Conservation (phyloP, 169 alveolate species). For the Miamiensis avidus region DNA sequence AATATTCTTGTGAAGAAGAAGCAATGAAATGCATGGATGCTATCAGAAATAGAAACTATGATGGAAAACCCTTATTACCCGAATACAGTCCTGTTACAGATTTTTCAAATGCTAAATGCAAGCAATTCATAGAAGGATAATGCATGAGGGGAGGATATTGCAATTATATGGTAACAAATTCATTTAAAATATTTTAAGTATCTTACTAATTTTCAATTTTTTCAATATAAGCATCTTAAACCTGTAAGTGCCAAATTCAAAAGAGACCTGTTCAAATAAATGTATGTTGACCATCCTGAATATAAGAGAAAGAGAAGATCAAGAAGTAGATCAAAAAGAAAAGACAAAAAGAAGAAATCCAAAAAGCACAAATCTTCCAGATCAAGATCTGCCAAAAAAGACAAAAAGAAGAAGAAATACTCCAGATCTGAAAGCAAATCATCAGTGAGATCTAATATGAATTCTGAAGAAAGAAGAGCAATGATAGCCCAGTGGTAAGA, state of each 20-base stretch:
- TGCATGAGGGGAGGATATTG: conserved; percentile 98
- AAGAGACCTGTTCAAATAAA: conserved; percentile 91
- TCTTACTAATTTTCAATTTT: conserved; percentile 92
- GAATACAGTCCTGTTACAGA: conserved; percentile 99
- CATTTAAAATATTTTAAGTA: conserved; percentile 9
- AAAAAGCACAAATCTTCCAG: conserved; percentile 45
- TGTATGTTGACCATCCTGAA: conserved; percentile 98
- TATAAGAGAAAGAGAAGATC: conserved; percentile 83
- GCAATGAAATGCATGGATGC: conserved; percentile 95
- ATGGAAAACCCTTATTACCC: conserved; percentile 91
- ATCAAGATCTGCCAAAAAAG: conserved; percentile 44
- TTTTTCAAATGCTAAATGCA: conserved; percentile 98
- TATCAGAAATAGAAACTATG: conserved; percentile 95
- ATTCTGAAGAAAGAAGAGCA: conserved; percentile 88
- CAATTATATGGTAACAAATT: conserved; percentile 13
- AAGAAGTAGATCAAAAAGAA: conserved; percentile 49
- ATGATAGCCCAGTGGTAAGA: conserved; percentile 93
- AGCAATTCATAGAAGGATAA: conserved; percentile 97
- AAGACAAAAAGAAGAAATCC: conserved; percentile 37
- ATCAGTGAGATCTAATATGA: conserved; percentile 6
- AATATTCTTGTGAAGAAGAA: conserved; percentile 94
- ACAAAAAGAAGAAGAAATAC: conserved; percentile 37
- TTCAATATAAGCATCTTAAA: conserved; percentile 89
- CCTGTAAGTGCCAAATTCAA: conserved; percentile 95
- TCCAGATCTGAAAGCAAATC: conserved; percentile 6